Conservation (phyloP, 2,329 filamentous ascomycete genomes). For the Drechslerella dactyloides region DNA sequence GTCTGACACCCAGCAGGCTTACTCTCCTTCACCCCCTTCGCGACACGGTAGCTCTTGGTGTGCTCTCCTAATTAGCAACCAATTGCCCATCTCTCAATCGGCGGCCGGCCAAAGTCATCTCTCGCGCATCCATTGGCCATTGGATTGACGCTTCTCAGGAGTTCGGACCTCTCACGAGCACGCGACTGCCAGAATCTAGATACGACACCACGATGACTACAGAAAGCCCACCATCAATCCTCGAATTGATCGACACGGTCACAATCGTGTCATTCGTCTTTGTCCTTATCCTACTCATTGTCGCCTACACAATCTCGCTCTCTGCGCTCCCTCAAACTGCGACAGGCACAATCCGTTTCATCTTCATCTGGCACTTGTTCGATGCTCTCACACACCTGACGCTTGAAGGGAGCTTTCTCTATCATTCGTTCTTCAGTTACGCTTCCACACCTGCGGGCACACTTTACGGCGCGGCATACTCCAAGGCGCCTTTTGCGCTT, state of each 20-base stretch:
- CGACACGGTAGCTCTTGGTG: too few relatives aligned
- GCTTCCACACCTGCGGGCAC: constrained; percentile 20
- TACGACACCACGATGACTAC: constrained; percentile 28
- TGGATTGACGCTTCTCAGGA: too few relatives aligned
- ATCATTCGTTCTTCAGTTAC: constrained; percentile 43
- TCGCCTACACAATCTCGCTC: constrained; percentile 53
- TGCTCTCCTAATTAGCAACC: too few relatives aligned
- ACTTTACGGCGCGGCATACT: constrained; percentile 49
- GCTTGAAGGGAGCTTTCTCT: constrained; percentile 72
- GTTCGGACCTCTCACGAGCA: neutral
- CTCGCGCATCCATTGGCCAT: too few relatives aligned
- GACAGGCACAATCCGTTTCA: constrained; percentile 68
- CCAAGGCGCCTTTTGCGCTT: constrained; percentile 62
- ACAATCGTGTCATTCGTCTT: constrained; percentile 53
- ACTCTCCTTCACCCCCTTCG: too few relatives aligned
- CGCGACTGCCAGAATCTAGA: neutral
- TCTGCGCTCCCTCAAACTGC: constrained; percentile 63
- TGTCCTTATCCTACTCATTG: constrained; percentile 51
- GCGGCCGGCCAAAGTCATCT: too few relatives aligned
- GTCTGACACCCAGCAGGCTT: too few relatives aligned
- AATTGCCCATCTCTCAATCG: too few relatives aligned
- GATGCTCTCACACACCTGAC: constrained; percentile 89
- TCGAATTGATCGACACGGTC: constrained; percentile 51
- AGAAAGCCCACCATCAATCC: constrained; percentile 27
- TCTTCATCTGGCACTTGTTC: constrained; percentile 95